A percentile compares a stretch with the other conserved stretches of the same genome.
phyloP scores from a whole-genome alignment of 352 stramenopile species.

The Globisporangium canariense region DNA sequence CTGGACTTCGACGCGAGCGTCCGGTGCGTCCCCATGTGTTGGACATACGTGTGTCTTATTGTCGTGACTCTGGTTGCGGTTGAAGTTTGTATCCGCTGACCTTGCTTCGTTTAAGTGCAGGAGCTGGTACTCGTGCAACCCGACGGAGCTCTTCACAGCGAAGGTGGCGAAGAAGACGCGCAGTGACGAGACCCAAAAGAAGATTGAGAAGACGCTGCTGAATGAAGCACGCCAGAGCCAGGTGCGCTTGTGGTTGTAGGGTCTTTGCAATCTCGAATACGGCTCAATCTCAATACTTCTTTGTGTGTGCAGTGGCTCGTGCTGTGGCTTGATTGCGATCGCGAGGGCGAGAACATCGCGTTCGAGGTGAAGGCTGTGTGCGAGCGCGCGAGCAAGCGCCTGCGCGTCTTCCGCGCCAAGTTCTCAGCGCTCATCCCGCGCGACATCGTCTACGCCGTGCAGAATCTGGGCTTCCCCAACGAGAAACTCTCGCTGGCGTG shows the following conservation, averaged over 20 bases:
- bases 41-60: background rate
- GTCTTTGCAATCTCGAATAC: no score
- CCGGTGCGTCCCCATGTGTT: constrained; percentile 28
- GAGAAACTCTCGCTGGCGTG: constrained; percentile 81
- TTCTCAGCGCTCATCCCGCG: constrained; percentile 93
- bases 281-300: no score
- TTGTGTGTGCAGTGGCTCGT: constrained; percentile 77
- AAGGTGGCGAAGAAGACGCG: constrained; percentile 85
- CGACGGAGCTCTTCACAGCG: constrained; percentile 92
- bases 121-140: constrained; percentile 93
- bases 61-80: constrained; percentile 35
- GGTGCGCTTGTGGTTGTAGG: constrained; percentile 23
- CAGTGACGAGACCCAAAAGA: constrained; percentile 76
- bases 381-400: constrained; percentile 53
- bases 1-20: constrained; percentile 91
- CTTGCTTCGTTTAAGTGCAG: constrained; percentile 32
- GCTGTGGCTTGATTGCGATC: constrained; percentile 99
- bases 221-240: constrained; percentile 79
- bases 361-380: constrained; percentile 95
- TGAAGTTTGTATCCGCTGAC: background rate
- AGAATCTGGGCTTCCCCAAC: constrained; percentile 76
- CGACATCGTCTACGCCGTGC: constrained; percentile 88
- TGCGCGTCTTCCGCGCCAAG: constrained; percentile 85
- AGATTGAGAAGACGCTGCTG: constrained; percentile 90
- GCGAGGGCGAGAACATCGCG: constrained; percentile 99